Conservation (phyloP, 257 asterid genomes). For the Cynanchum wilfordii region DNA sequence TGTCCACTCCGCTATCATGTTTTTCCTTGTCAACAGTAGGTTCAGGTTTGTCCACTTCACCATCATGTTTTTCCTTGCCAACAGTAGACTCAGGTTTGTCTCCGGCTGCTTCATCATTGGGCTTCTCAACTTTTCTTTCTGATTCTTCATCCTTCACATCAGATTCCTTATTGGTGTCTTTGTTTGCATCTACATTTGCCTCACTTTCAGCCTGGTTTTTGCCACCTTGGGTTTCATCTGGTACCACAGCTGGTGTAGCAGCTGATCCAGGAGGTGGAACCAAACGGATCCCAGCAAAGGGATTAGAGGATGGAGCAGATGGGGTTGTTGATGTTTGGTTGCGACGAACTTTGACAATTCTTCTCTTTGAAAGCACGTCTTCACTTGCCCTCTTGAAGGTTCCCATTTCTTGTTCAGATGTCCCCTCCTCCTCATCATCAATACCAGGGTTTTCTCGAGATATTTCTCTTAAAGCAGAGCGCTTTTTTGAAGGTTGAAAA, state of each 20-base stretch:
- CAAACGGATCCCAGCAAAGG: conserved; percentile 64
- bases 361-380: conserved; percentile 76
- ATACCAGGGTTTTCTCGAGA: conserved; percentile 86
- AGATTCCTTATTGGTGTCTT: conserved; percentile 16
- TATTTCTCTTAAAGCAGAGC: conserved; percentile 77
- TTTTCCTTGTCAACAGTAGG: conserved; percentile 22
- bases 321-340: conserved; percentile 38
- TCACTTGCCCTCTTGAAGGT: conserved; percentile 83
- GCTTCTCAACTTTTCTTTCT: conserved; percentile 34
- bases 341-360: conserved; percentile 86
- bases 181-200: conserved; percentile 2
- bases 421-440: conserved; percentile 67
- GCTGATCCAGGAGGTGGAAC: conserved; percentile 39
- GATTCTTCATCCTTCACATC: conserved; percentile 24
- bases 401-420: conserved; percentile 63
- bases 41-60: conserved; percentile 23
- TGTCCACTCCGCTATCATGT: conserved; percentile 23
- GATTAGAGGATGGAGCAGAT: conserved; percentile 55
- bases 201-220: neutral
- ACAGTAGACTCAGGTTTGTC: conserved; percentile 14
- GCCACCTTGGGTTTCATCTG: conserved; percentile 12
- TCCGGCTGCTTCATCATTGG: conserved; percentile 21
- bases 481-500: conserved; percentile 73
- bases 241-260: conserved; percentile 14
- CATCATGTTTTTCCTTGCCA: conserved; percentile 10